Conservation (phyloP, 345 rosid genomes). For the Bruguiera gymnorhiza region DNA sequence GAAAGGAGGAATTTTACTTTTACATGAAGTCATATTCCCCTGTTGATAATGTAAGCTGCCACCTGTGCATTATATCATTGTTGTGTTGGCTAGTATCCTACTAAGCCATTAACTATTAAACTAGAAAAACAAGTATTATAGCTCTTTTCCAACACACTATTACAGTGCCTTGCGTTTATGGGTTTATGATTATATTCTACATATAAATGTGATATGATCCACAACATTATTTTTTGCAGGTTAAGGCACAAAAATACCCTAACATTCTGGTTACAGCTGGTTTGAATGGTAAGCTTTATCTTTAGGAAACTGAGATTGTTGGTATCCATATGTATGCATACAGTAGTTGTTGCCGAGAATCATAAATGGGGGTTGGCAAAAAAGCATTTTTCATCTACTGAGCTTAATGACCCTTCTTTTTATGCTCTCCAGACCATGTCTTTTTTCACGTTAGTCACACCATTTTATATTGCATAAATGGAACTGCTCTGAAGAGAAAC, state of each 20-base stretch:
- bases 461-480: no score
- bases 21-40: slow-evolving; percentile 98
- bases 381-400: no score
- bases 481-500: no score
- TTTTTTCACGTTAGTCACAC: no score
- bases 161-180: background rate
- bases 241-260: slow-evolving; percentile 73
- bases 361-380: no score
- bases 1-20: slow-evolving; percentile 74
- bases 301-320: background rate
- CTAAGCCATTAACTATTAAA: background rate
- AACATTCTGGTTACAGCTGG: slow-evolving; percentile 82
- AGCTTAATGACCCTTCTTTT: no score
- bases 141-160: background rate
- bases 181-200: background rate
- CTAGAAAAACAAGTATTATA: background rate
- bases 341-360: no score
- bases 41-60: slow-evolving; percentile 66
- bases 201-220: slow-evolving; percentile 3
- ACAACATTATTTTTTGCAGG: slow-evolving; percentile 40
- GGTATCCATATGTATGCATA: background rate
- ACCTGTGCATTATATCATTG: background rate
- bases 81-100: background rate
- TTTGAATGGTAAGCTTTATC: slow-evolving; percentile 58
- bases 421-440: no score